phyloP scores from a whole-genome alignment of 2,329 filamentous ascomycete genomes.

The Diaporthe vexans region DNA sequence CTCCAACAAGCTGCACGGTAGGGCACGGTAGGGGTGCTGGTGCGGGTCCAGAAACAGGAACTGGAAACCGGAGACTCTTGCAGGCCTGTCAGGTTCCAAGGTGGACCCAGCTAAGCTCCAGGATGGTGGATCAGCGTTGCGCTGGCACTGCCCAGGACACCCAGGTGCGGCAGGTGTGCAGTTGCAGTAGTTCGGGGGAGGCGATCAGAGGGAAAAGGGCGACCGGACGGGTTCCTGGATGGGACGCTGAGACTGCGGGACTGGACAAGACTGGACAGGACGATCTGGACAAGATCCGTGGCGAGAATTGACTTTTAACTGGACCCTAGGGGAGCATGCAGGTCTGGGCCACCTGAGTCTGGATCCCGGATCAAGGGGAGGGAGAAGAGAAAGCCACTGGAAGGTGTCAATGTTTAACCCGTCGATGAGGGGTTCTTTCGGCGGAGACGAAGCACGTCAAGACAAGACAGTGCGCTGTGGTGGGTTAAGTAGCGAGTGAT shows the following conservation, averaged over 20 bases:
- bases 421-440: background rate
- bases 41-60: conserved; percentile 22
- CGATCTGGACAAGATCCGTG: conserved; percentile 21
- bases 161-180: conserved; percentile 13
- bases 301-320: background rate
- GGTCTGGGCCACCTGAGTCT: conserved; percentile 2
- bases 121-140: conserved; percentile 27
- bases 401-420: background rate
- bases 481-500: background rate
- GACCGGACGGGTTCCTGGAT: conserved; percentile 24
- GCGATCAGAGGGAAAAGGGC: conserved; percentile 8
- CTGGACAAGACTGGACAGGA: conserved; percentile 22
- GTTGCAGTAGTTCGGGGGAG: conserved; percentile 24
- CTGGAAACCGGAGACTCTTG: conserved; percentile 7
- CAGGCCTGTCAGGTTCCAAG: conserved; percentile 29
- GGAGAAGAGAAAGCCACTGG: background rate
- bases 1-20: conserved; percentile 3
- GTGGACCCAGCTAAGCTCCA: conserved; percentile 32
- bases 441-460: conserved; percentile 14
- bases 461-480: conserved; percentile 1
- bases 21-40: background rate
- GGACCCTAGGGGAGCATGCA: background rate
- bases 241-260: conserved; percentile 6
- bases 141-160: conserved; percentile 20
- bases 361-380: conserved; percentile 10